phyloP scores from a whole-genome alignment of 2,329 filamentous ascomycete genomes.

The Microdochium bolleyi region DNA sequence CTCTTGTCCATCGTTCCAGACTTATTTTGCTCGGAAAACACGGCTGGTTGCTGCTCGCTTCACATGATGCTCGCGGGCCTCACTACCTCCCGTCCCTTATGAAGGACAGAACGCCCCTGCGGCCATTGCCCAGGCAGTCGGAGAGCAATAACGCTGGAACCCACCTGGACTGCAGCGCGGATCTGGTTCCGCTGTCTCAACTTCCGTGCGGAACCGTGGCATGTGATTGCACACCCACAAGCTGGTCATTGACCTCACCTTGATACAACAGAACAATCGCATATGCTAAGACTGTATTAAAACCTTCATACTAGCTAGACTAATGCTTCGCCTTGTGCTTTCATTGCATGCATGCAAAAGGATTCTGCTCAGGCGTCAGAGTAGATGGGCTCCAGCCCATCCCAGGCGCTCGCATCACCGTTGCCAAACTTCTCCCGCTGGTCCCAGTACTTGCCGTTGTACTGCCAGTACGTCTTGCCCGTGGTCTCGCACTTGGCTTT shows the following conservation, averaged over 20 bases:
- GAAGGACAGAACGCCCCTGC: no score
- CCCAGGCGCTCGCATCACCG: constrained; percentile 55
- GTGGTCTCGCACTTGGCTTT: constrained; percentile 68
- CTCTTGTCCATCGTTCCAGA: no score
- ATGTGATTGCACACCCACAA: not conserved
- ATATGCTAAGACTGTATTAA: not conserved
- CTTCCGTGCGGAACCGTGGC: not conserved
- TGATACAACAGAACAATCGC: no score
- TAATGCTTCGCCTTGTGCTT: not conserved
- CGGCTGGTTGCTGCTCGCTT: not conserved
- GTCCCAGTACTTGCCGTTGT: constrained; percentile 84
- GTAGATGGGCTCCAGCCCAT: constrained; percentile 67
- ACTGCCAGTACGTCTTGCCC: constrained; percentile 85
- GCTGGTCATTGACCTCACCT: no score
- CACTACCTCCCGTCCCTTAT: no score
- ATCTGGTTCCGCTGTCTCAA: not conserved
- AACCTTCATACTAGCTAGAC: not conserved
- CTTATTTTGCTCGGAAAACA: not conserved
- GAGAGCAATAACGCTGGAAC: no score
- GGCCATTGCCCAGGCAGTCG: no score
- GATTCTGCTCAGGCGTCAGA: not conserved
- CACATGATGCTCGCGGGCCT: no score
- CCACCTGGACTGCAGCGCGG: not conserved
- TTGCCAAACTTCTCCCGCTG: constrained; percentile 57
- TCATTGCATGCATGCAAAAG: not conserved